Evolutionary conservation across 768 basidiomycete genomes (phyloP).

Genomic region (Floccularia luteovirens): DNA sequence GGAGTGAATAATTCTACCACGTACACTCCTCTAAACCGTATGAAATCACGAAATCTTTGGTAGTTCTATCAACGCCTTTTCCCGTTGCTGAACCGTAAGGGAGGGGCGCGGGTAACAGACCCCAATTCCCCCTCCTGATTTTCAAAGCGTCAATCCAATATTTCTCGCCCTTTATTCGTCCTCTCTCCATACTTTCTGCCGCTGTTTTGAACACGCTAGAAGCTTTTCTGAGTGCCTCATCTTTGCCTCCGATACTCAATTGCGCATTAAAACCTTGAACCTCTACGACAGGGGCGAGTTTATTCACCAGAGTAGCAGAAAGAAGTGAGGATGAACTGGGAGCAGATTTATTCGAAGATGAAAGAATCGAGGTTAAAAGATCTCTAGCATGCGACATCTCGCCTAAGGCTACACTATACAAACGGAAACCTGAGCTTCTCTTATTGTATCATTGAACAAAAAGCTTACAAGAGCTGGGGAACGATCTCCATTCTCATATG

Average conservation of each 20-base stretch:
- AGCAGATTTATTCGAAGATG: conserved; percentile 12
- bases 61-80: conserved; percentile 73
- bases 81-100: conserved; percentile 63
- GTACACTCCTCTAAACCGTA: conserved; percentile 79
- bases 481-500: conserved; percentile 69
- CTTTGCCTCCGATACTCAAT: conserved; percentile 70
- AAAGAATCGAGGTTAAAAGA: conserved; percentile 47
- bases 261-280: conserved; percentile 70
- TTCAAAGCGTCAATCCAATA: conserved; percentile 83
- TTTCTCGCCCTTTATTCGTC: conserved; percentile 52
- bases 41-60: conserved; percentile 74
- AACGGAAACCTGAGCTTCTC: conserved; percentile 10
- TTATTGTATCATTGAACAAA: neutral
- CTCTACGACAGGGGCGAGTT: conserved; percentile 57
- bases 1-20: conserved; percentile 15
- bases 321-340: conserved; percentile 19
- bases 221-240: conserved; percentile 71
- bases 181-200: conserved; percentile 60
- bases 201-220: conserved; percentile 64
- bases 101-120: conserved; percentile 70
- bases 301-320: conserved; percentile 58
- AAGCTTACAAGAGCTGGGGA: conserved; percentile 65
- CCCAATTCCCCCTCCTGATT: conserved; percentile 73
- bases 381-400: conserved; percentile 78
- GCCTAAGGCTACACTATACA: conserved; percentile 57